Evolutionary conservation across 2,329 filamentous ascomycete species (phyloP).

Genomic region (Sphaerulina populicola): DNA sequence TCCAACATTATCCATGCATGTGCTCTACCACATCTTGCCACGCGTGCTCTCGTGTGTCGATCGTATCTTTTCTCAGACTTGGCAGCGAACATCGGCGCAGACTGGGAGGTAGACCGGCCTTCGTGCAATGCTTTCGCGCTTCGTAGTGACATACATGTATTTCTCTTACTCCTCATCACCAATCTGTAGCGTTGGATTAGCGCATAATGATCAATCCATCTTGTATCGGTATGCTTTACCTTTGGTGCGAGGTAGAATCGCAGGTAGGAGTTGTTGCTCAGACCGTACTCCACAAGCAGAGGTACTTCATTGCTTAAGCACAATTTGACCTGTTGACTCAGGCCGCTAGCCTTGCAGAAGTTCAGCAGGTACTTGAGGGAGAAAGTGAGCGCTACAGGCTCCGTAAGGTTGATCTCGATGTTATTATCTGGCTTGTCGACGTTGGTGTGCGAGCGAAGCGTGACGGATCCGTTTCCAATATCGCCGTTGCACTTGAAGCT

Average conservation of each 20-base stretch:
- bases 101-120: not conserved
- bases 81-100: not conserved
- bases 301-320: slow-evolving; percentile 95
- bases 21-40: slow-evolving; percentile 4
- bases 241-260: slow-evolving; percentile 98
- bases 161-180: slow-evolving; percentile 53
- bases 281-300: slow-evolving; percentile 82
- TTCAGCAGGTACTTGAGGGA: slow-evolving; percentile 99
- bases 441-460: slow-evolving; percentile 77
- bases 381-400: slow-evolving; percentile 91
- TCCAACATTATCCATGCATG: slow-evolving; percentile 3
- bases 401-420: slow-evolving; percentile 80
- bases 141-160: not conserved
- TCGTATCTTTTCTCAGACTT: not conserved
- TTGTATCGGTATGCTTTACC: slow-evolving; percentile 48
- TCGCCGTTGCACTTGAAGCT: slow-evolving; percentile 91
- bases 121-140: not conserved
- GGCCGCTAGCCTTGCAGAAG: slow-evolving; percentile 93
- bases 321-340: slow-evolving; percentile 77
- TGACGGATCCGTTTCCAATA: slow-evolving; percentile 91
- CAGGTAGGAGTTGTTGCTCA: slow-evolving; percentile 76
- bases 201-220: not conserved
- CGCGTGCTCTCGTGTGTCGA: slow-evolving; percentile 1
- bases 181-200: slow-evolving; percentile 47
- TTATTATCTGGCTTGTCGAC: slow-evolving; percentile 81